Evolutionary conservation across 2,329 filamentous ascomycete species (phyloP).

Genomic region (Ophiostoma sp.): DNA sequence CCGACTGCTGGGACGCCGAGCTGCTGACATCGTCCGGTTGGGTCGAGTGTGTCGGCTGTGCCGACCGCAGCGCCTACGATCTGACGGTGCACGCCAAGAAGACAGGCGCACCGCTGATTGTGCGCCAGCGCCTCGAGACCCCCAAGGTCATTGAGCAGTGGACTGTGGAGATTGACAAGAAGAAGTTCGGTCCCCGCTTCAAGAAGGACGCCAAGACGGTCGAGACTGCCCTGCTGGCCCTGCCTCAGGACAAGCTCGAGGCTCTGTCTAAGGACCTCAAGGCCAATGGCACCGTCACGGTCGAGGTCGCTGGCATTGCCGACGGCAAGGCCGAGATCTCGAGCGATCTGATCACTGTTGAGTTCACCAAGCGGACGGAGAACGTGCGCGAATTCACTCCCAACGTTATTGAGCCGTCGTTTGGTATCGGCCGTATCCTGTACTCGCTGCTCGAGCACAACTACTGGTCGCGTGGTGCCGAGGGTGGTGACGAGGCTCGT

Average conservation of each 20-base stretch:
- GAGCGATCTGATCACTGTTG: conserved; percentile 78
- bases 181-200: conserved; percentile 92
- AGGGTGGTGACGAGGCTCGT: conserved; percentile 77
- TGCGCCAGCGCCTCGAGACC: conserved; percentile 76
- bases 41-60: conserved; percentile 98
- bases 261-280: conserved; percentile 73
- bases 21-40: conserved; percentile 89
- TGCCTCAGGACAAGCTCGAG: conserved; percentile 79
- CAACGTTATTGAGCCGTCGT: conserved; percentile 96
- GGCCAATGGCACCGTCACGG: conserved; percentile 69
- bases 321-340: conserved; percentile 76
- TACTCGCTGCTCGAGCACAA: conserved; percentile 92
- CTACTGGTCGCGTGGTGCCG: conserved; percentile 80
- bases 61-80: conserved; percentile 86
- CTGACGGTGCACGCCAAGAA: conserved; percentile 89
- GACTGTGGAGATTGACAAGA: conserved; percentile 85
- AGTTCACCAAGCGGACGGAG: conserved; percentile 79
- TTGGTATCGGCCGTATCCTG: conserved; percentile 92
- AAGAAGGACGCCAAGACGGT: conserved; percentile 91
- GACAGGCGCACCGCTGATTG: conserved; percentile 82
- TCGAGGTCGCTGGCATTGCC: conserved; percentile 68
- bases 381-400: conserved; percentile 89
- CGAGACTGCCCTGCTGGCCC: conserved; percentile 72
- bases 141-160: conserved; percentile 83
- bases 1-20: conserved; percentile 98